Conservation (phyloP, 306 rosid genomes). For the Fragaria iinumae region DNA sequence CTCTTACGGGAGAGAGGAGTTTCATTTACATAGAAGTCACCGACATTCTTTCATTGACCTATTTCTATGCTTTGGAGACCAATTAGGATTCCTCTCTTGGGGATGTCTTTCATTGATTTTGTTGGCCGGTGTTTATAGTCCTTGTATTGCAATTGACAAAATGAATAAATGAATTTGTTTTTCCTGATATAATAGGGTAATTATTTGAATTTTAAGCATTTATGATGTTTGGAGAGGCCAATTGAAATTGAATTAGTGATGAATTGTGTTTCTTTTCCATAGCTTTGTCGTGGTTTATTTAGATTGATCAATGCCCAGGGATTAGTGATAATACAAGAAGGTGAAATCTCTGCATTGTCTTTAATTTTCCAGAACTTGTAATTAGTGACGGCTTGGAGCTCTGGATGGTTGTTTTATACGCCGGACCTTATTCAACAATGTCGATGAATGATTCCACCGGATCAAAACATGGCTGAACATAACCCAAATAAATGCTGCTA, state of each 20-base stretch:
- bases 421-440: too few relatives aligned
- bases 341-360: not conserved
- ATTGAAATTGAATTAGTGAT: constrained; percentile 1
- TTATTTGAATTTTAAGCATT: not conserved
- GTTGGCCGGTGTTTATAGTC: not conserved
- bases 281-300: not conserved
- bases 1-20: constrained; percentile 58
- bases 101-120: not conserved
- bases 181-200: not conserved
- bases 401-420: not conserved
- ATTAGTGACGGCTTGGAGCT: not conserved
- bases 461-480: too few relatives aligned
- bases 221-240: not conserved
- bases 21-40: constrained; percentile 43
- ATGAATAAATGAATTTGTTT: not conserved
- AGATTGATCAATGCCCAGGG: not conserved
- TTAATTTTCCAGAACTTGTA: not conserved
- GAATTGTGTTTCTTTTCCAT: not conserved
- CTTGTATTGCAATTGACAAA: not conserved
- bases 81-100: not conserved
- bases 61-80: not conserved
- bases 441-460: too few relatives aligned
- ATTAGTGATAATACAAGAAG: not conserved
- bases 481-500: too few relatives aligned
- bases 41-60: constrained; percentile 6